Evolutionary conservation across 352 stramenopile species (phyloP).

Genomic region (Globisporangium viniferum): DNA sequence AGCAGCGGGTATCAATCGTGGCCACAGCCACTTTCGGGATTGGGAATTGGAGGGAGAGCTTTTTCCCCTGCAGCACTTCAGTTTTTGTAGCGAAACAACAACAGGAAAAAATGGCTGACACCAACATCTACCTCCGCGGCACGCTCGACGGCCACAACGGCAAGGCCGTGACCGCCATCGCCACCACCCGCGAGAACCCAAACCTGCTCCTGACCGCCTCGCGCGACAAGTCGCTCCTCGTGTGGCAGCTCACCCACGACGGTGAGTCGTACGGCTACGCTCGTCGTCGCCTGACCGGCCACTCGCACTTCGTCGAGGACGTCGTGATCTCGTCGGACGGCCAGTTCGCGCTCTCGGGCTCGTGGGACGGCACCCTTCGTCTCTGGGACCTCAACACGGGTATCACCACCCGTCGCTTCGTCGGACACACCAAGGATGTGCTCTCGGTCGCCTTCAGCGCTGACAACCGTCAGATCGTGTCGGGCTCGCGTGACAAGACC

Average conservation of each 20-base stretch:
- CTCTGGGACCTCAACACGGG: constrained; percentile 99
- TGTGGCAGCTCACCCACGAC: constrained; percentile 91
- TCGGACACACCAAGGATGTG: constrained; percentile 99
- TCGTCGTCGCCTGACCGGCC: constrained; percentile 94
- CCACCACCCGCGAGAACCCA: constrained; percentile 98
- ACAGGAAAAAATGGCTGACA: constrained; percentile 61
- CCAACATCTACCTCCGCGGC: constrained; percentile 85
- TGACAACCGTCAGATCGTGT: constrained; percentile 99
- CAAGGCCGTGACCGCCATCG: constrained; percentile 93
- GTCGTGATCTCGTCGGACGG: constrained; percentile 99
- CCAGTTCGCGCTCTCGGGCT: constrained; percentile 98
- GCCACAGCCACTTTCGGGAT: too few species aligned
- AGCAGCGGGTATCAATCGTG: constrained; percentile 5
- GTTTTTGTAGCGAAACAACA: constrained; percentile 21
- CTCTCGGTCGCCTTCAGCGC: constrained; percentile 99
- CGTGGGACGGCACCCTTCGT: constrained; percentile 98
- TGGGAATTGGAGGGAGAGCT: background rate
- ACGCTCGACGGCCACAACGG: constrained; percentile 88
- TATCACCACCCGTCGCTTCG: constrained; percentile 98
- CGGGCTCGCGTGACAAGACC: constrained; percentile 97
- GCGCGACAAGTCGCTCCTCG: constrained; percentile 94
- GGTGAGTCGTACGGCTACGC: constrained; percentile 98
- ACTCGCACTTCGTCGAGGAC: constrained; percentile 99
- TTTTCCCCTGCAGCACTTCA: constrained; percentile 7
- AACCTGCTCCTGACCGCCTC: constrained; percentile 98